phyloP scores from a whole-genome alignment of 345 rosid genomes.

The Mercurialis annua region DNA sequence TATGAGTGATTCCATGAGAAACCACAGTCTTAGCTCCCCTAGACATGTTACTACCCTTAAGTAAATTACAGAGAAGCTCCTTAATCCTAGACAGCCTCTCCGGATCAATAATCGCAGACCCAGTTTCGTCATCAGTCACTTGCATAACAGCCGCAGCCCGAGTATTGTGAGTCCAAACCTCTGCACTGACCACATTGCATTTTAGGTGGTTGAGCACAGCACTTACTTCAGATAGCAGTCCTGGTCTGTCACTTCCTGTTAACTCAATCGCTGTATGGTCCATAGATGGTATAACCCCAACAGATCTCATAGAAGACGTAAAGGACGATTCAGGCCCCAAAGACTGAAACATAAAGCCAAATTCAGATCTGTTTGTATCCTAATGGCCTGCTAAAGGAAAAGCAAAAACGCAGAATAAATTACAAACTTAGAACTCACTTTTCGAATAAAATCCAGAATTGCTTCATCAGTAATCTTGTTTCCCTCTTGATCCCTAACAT shows the following conservation, averaged over 20 bases:
- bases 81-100: constrained; percentile 62
- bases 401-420: not conserved
- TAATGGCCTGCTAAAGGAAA: not conserved
- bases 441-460: constrained; percentile 67
- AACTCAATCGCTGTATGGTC: constrained; percentile 81
- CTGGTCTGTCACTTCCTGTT: constrained; percentile 87
- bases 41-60: constrained; percentile 66
- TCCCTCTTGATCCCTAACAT: constrained; percentile 83
- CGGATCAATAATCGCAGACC: constrained; percentile 57
- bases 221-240: constrained; percentile 79
- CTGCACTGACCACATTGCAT: constrained; percentile 80
- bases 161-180: constrained; percentile 91
- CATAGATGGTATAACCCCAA: constrained; percentile 62
- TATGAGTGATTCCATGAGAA: constrained; percentile 59
- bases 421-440: constrained; percentile 42
- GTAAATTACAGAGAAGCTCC: constrained; percentile 68
- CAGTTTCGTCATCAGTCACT: constrained; percentile 70
- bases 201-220: constrained; percentile 80
- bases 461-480: constrained; percentile 74
- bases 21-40: constrained; percentile 68
- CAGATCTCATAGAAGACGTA: constrained; percentile 59
- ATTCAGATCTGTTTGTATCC: constrained; percentile 12
- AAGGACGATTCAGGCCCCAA: constrained; percentile 81
- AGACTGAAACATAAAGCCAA: constrained; percentile 41
- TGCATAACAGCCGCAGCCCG: constrained; percentile 92